Base-by-base conservation (phyloP, 225 moss, liverwort and hornwort genomes). In the Straminergon stramineum region DNA sequence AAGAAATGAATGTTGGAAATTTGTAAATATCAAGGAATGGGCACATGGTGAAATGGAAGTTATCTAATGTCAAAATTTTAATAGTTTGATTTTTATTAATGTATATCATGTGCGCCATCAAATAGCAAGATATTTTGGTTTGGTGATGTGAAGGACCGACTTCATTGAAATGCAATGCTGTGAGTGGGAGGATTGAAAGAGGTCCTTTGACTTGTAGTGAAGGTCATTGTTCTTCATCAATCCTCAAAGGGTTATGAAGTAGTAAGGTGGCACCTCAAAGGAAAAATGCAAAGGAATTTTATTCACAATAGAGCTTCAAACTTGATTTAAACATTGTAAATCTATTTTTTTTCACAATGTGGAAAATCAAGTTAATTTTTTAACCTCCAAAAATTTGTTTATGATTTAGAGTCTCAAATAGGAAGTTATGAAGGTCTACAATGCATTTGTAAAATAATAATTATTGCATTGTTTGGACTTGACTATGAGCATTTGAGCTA, bases 331-430 rank as follows among this genome's bases (percentile, higher is more conserved):
- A 9, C 16, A 17, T 45, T 45, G 30, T 6, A 74, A 74, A 10
- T 17, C 10, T 3, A 28, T 48, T 2, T 10, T 15, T 74, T 30
- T 17, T 27, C 1, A 32, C 31, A 75, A 18, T 52, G 19, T 51
- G 2, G 7, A 4, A 12, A 18, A 31, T 31, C 7, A 31, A 48
- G 2, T 75, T 31, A 7, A 11, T 3, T 45, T 28, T 28, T 28
- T 28, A 5, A 31, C 11, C 11, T 18, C 2, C 11, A 31, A 2
- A 48, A 6, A 4, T 19, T 0, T 2, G 0, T 75, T 19, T 51
- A 30, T 10, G 6, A 30, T 11, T 45, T 74, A 1, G 10, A 45
- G 1, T 28, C 10, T 30, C 4, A 17, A 74, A 10, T 48, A 48
- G 4, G 19, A 51, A 51, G 51, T 31, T 75, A 11, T 7, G 4